A percentile compares a stretch with the other conserved stretches of the same genome.
Evolutionary conservation across 2,329 filamentous ascomycete genomes (phyloP).

Genomic region (Trichoderma asperellum): DNA sequence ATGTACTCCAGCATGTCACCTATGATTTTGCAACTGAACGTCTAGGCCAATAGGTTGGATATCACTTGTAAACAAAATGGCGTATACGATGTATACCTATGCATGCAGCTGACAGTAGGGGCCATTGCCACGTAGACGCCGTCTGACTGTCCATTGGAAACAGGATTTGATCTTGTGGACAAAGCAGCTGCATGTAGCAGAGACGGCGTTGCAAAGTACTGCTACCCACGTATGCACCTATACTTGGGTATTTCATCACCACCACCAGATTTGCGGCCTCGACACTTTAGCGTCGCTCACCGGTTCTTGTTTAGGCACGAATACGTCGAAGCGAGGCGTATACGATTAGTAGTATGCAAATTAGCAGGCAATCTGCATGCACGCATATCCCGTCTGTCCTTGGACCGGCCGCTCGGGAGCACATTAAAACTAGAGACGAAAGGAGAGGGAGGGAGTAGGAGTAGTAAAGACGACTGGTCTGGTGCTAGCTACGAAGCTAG

Average conservation of each 20-base stretch:
- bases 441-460: neutral
- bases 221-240: too few relatives aligned
- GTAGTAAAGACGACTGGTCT: neutral
- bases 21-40: neutral
- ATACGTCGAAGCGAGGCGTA: neutral
- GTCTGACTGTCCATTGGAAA: neutral
- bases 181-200: slow-evolving; percentile 9
- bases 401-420: neutral
- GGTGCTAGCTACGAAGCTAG: neutral
- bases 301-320: slow-evolving; percentile 8
- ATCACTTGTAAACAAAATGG: neutral
- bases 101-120: slow-evolving; percentile 11
- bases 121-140: slow-evolving; percentile 17
- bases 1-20: neutral
- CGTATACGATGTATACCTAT: neutral
- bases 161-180: slow-evolving; percentile 16
- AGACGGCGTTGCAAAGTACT: neutral
- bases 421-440: neutral
- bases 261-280: slow-evolving; percentile 1
- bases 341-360: neutral
- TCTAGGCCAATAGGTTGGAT: neutral
- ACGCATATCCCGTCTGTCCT: neutral
- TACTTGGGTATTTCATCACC: neutral
- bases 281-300: slow-evolving; percentile 13
- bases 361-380: neutral